Evolutionary conservation across 768 basidiomycete species (phyloP).

Genomic region (Omphalotus guepiniiformis): DNA sequence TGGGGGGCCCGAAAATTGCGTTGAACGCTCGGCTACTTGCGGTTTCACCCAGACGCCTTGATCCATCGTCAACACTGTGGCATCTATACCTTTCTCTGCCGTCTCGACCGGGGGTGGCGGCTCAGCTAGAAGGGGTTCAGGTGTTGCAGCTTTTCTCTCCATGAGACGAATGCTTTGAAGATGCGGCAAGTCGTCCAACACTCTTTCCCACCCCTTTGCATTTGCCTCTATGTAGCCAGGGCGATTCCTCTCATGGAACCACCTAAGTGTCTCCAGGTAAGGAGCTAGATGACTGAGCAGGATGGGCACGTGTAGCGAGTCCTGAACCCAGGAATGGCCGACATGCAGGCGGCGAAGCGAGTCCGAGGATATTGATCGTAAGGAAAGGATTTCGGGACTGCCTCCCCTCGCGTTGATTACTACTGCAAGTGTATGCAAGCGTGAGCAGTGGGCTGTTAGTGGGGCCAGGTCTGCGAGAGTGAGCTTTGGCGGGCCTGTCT

Average conservation of each 20-base stretch:
- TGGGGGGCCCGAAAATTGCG: slow-evolving; percentile 32
- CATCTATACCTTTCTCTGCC: slow-evolving; percentile 46
- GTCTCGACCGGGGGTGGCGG: slow-evolving; percentile 25
- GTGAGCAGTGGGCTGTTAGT: slow-evolving; percentile 53
- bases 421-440: slow-evolving; percentile 60
- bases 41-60: slow-evolving; percentile 38
- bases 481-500: slow-evolving; percentile 49
- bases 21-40: slow-evolving; percentile 26
- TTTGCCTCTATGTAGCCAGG: slow-evolving; percentile 65
- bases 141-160: slow-evolving; percentile 39
- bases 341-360: slow-evolving; percentile 69
- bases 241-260: slow-evolving; percentile 78
- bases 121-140: slow-evolving; percentile 6
- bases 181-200: slow-evolving; percentile 66
- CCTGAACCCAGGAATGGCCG: slow-evolving; percentile 69
- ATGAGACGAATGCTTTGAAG: slow-evolving; percentile 60
- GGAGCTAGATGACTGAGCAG: slow-evolving; percentile 78
- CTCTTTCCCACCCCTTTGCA: slow-evolving; percentile 64
- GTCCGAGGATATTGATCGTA: slow-evolving; percentile 51
- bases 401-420: slow-evolving; percentile 57
- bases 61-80: slow-evolving; percentile 39
- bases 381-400: slow-evolving; percentile 39
- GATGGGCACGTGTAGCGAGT: slow-evolving; percentile 67
- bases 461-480: slow-evolving; percentile 60
- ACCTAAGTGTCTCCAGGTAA: slow-evolving; percentile 62